Percentiles rank a stretch among this genome's conserved stretches.
These are phyloP conservation scores for Kockovaella imperatae DNA, from an alignment of 768 basidiomycete species.

Conservation along the genomic window DNA sequence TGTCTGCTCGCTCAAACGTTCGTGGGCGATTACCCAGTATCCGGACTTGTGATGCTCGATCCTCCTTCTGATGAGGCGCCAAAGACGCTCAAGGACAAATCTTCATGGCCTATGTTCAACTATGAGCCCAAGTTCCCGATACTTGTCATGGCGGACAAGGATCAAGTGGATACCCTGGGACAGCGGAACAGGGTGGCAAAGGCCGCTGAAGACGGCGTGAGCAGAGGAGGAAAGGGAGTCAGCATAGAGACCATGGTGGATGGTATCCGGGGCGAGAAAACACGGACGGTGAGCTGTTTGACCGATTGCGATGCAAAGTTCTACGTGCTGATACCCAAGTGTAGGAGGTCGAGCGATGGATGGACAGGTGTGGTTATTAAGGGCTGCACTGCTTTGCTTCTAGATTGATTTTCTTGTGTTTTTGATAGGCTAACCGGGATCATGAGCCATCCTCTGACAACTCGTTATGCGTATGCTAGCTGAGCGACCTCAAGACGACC, in stretches of 20 bases:
- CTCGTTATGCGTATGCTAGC: no score
- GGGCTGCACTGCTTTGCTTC: neutral
- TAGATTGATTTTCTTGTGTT: neutral
- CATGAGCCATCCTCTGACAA: no score
- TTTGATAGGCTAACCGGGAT: no score
- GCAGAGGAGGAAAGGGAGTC: slow-evolving; percentile 46
- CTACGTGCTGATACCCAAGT: neutral
- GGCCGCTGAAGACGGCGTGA: slow-evolving; percentile 45
- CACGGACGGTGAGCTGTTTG: slow-evolving; percentile 13
- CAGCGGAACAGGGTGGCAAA: slow-evolving; percentile 23
- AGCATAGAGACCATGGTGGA: slow-evolving; percentile 41
- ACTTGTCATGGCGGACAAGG: slow-evolving; percentile 24
- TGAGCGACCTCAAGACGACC: no score
- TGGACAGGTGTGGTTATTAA: slow-evolving; percentile 23
- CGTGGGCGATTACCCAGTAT: slow-evolving; percentile 60
- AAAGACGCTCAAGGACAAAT: slow-evolving; percentile 12
- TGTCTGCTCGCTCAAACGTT: slow-evolving; percentile 61
- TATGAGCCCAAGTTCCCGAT: slow-evolving; percentile 40
- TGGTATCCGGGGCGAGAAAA: slow-evolving; percentile 41
- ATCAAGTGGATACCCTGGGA: neutral
- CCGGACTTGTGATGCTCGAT: slow-evolving; percentile 57
- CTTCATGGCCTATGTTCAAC: slow-evolving; percentile 9
- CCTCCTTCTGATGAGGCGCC: slow-evolving; percentile 48
- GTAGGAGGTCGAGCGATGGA: slow-evolving; percentile 20
- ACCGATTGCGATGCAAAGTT: no score